Conservation (phyloP, 2,329 filamentous ascomycete species). For the Phialophora tarda region DNA sequence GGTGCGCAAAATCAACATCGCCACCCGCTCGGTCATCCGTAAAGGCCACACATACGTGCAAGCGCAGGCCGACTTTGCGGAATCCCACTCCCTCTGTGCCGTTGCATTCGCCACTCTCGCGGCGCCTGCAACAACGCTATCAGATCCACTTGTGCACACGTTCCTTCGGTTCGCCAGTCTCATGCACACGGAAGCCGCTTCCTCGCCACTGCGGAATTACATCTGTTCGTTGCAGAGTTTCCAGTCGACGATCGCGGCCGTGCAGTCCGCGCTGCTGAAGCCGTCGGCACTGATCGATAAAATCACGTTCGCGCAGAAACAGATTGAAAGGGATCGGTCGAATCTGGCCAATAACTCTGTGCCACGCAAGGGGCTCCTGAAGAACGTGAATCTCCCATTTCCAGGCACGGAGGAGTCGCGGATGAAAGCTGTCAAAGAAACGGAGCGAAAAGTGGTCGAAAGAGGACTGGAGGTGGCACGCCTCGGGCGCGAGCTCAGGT, state of each 20-base stretch:
- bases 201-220: slow-evolving; percentile 73
- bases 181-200: slow-evolving; percentile 67
- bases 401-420: slow-evolving; percentile 79
- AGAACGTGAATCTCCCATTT: slow-evolving; percentile 48
- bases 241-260: slow-evolving; percentile 81
- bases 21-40: slow-evolving; percentile 80
- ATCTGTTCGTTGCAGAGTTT: slow-evolving; percentile 78
- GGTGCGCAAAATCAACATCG: slow-evolving; percentile 81
- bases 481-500: slow-evolving; percentile 80
- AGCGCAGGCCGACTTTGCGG: slow-evolving; percentile 58
- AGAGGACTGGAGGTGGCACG: slow-evolving; percentile 72
- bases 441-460: slow-evolving; percentile 76
- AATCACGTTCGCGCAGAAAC: slow-evolving; percentile 74
- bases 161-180: slow-evolving; percentile 72
- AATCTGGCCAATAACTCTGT: slow-evolving; percentile 68
- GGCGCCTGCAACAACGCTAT: slow-evolving; percentile 65
- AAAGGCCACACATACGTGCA: slow-evolving; percentile 76
- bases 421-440: slow-evolving; percentile 79
- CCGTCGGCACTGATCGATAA: slow-evolving; percentile 77
- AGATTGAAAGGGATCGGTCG: slow-evolving; percentile 77
- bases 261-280: slow-evolving; percentile 77
- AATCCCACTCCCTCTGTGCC: slow-evolving; percentile 50
- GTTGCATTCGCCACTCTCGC: slow-evolving; percentile 58
- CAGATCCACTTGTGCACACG: slow-evolving; percentile 69
- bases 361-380: slow-evolving; percentile 50